Evolutionary conservation across 2,329 filamentous ascomycete genomes (phyloP), one percentile per base, ranked within the genome.

Genomic region (Stachybotrys chlorohalonatus): DNA sequence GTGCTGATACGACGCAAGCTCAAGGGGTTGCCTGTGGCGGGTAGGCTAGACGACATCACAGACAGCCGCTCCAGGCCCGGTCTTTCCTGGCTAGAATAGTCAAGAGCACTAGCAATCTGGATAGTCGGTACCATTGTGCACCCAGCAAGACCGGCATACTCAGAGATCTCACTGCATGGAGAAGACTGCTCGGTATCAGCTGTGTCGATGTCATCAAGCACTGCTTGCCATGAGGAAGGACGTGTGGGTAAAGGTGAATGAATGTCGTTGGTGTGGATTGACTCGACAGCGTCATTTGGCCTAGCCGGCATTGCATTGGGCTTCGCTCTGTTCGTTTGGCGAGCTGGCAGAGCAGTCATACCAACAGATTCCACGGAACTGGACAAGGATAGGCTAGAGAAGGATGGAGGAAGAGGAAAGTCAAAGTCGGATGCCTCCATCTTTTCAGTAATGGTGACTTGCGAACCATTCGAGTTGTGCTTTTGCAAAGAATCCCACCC

Each of bases 391-490:
- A 24, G 2, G 39, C 17, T 8, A 24, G 15, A 16, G 46, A 58
- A 62, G 24, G 55, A 63, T 3, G 70, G 70, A 7, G 68, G 69
- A 15, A 64, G 64, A 5, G 70, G 69, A 49, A 72, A 73, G 5
- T 66, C 69, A 45, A 69, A 66, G 17, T 69, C 64, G 45, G 70
- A 65, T 3, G 56, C 59, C 11, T 63, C 60, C 3, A 56, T 60
- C 11, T 63, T 60, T n/a, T 66, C 62, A 1, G 64, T 65, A 30
- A 65, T 63, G 9, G 66, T 68, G 2, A 60, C 64, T 36, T 68
- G 66, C 0, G 67, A 70, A 4, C 60, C 57, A 46, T 66, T 66
- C 7, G 65, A 63, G 11, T 59, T 53, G 31, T 66, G 67, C 1
- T 62, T 60, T 49, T 59, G 49, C 62, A 1, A 57, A 53, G 4